A percentile compares a stretch with the other conserved stretches of the same genome.
Evolutionary conservation across 352 stramenopile genomes (phyloP).

Genomic region (Pythium sp.): DNA sequence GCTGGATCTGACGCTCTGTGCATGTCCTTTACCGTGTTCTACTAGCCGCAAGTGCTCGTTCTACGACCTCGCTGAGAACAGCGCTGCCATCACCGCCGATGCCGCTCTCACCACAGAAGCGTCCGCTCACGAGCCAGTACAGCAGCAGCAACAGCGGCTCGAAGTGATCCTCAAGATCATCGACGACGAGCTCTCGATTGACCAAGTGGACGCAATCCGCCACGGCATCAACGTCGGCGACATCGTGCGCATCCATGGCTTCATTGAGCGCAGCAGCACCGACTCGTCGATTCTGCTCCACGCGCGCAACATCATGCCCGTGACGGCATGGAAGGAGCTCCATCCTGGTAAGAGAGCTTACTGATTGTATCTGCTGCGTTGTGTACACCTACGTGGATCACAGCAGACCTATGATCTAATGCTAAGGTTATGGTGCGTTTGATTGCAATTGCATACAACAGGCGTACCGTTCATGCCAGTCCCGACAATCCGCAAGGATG

Average conservation of each 20-base stretch:
- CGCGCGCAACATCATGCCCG: slow-evolving; percentile 33
- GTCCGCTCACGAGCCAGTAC: slow-evolving; percentile 3
- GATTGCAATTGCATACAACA: not conserved
- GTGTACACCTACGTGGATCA: not conserved
- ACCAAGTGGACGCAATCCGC: slow-evolving; percentile 62
- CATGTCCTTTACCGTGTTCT: not conserved
- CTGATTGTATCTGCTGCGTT: not conserved
- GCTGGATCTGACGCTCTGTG: not conserved
- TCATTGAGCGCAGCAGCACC: slow-evolving; percentile 41
- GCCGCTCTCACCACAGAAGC: not conserved
- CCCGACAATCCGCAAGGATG: slow-evolving; percentile 35
- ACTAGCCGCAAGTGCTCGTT: slow-evolving; percentile 69
- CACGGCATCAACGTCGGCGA: slow-evolving; percentile 66
- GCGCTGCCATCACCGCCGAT: slow-evolving; percentile 1
- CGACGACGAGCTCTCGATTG: slow-evolving; percentile 53
- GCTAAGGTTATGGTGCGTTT: not conserved
- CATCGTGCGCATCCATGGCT: slow-evolving; percentile 57
- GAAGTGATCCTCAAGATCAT: slow-evolving; percentile 84
- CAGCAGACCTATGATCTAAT: not conserved
- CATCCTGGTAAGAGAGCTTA: slow-evolving; percentile 27
- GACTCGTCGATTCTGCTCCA: slow-evolving; percentile 35
- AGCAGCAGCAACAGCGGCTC: slow-evolving; percentile 32
- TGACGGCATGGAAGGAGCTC: slow-evolving; percentile 51
- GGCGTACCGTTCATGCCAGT: slow-evolving; percentile 54
- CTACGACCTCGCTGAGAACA: slow-evolving; percentile 53